Base-by-base conservation (phyloP, 139 green algal genomes). In the Chlorella sorokiniana region DNA sequence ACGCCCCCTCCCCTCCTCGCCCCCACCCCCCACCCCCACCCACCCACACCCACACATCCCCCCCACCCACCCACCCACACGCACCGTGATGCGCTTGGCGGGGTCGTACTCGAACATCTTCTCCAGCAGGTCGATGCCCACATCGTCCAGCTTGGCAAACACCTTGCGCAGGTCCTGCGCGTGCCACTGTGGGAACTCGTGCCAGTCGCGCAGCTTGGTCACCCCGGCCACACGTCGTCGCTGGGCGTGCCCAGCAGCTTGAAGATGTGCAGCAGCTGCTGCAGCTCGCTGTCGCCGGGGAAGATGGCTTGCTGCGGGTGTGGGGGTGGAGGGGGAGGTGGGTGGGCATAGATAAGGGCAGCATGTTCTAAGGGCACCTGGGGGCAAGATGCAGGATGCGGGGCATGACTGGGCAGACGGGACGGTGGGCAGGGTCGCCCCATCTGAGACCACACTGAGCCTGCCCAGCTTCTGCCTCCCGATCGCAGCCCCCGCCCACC, bases 231-330 rank as follows among this genome's bases (percentile, higher is more conserved):
- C 68, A 84, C 77, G 3, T 82, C 67, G 79, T 97, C 94, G 78
- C 84, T 91, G 27, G 94, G 94, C n/a, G 94, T 97, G 54, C 94
- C 94, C 61, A 97, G 81, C 69, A 93, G 79, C 86, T 97, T 95
- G 90, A 97, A 97, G 83, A 97, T 96, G 82, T 96, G 91, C 52
- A 97, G 86, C 70, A 97, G 89, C 91, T 97, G 94, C 85, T 97
- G 91, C 54, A 97, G 82, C 81, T 97, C 93, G 54, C 92, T 94
- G 82, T 97, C 94, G 44, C 93, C 94, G 27, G 92, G 92, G 80
- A 97, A 94, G 37, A 97, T 88, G 40, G 94, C 90, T 92, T 95
- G 86, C 89, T 89, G 87, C 78, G 76, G 42, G 68, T 20, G 35
- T 3, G 33, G 35, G 33, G 63, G 1, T 40, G 4, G 40, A 75